Conservation (phyloP, 2,329 filamentous ascomycete genomes). For the Colletotrichum falcatum region DNA sequence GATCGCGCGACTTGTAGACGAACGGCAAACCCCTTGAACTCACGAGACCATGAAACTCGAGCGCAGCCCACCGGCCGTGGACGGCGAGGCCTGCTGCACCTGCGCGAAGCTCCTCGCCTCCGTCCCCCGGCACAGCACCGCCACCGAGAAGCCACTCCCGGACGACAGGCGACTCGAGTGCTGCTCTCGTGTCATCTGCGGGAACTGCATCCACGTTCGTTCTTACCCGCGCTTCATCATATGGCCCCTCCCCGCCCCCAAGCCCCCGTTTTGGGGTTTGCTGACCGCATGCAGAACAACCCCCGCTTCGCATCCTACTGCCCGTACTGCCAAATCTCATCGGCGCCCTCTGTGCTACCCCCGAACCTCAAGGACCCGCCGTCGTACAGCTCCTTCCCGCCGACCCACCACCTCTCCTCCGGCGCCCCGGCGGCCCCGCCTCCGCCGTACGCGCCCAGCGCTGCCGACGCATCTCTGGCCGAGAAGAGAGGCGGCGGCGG, state of each 20-base stretch:
- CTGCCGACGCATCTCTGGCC: slow-evolving; percentile 38
- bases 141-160: slow-evolving; percentile 70
- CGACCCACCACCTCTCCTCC: slow-evolving; percentile 41
- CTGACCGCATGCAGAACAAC: slow-evolving; percentile 62
- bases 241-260: slow-evolving; percentile 13
- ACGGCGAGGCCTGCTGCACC: slow-evolving; percentile 71
- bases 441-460: slow-evolving; percentile 53
- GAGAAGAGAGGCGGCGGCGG: slow-evolving; percentile 47
- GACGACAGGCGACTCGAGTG: slow-evolving; percentile 74
- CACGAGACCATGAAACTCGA: slow-evolving; percentile 16
- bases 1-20: background rate
- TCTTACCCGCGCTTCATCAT: slow-evolving; percentile 37
- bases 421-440: slow-evolving; percentile 49
- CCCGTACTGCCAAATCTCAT: slow-evolving; percentile 83
- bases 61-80: slow-evolving; percentile 1
- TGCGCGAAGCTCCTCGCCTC: slow-evolving; percentile 73
- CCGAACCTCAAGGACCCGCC: slow-evolving; percentile 78
- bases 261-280: background rate
- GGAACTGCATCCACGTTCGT: slow-evolving; percentile 73
- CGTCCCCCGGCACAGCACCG: slow-evolving; percentile 62
- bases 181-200: slow-evolving; percentile 78
- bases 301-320: slow-evolving; percentile 74
- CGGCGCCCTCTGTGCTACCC: slow-evolving; percentile 65
- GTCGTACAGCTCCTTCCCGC: slow-evolving; percentile 63
- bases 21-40: background rate